phyloP scores from a whole-genome alignment of 768 basidiomycete genomes.

The Strobilomyces confusus region DNA sequence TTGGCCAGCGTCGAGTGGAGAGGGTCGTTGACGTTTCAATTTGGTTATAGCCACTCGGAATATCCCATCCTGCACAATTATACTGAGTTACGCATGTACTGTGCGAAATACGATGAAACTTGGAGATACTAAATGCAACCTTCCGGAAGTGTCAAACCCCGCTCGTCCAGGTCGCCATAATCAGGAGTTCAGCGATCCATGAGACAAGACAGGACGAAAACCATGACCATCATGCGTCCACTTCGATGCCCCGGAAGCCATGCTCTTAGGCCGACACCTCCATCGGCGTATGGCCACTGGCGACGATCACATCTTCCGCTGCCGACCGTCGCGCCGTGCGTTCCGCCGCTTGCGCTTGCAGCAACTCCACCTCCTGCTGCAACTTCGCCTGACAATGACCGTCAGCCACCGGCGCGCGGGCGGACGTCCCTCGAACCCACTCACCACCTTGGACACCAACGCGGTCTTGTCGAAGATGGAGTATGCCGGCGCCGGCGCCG shows the following conservation, averaged over 20 bases:
- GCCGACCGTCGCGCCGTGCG: conserved; percentile 35
- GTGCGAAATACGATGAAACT: too few species aligned
- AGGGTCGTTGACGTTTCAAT: too few species aligned
- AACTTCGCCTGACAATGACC: conserved; percentile 48
- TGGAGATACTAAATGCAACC: too few species aligned
- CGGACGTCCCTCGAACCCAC: conserved; percentile 17
- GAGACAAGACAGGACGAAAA: too few species aligned
- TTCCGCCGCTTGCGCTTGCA: conserved; percentile 48
- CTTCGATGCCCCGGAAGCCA: not conserved
- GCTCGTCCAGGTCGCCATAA: too few species aligned
- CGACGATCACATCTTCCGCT: conserved; percentile 28
- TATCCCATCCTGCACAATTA: too few species aligned
- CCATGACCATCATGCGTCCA: too few species aligned
- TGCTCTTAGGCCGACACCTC: conserved; percentile 24
- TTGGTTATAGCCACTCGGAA: too few species aligned
- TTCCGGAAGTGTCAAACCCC: too few species aligned
- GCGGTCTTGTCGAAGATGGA: conserved; percentile 58
- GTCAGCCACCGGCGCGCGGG: not conserved
- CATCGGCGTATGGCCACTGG: conserved; percentile 30
- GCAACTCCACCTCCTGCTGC: conserved; percentile 51
- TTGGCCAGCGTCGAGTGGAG: too few species aligned
- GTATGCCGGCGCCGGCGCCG: conserved; percentile 47
- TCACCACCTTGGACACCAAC: conserved; percentile 52
- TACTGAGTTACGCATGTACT: too few species aligned
- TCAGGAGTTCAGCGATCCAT: too few species aligned